These are phyloP conservation scores for Knufia petricola DNA, from an alignment of 2,329 filamentous ascomycete genomes.

Conservation along the genomic window DNA sequence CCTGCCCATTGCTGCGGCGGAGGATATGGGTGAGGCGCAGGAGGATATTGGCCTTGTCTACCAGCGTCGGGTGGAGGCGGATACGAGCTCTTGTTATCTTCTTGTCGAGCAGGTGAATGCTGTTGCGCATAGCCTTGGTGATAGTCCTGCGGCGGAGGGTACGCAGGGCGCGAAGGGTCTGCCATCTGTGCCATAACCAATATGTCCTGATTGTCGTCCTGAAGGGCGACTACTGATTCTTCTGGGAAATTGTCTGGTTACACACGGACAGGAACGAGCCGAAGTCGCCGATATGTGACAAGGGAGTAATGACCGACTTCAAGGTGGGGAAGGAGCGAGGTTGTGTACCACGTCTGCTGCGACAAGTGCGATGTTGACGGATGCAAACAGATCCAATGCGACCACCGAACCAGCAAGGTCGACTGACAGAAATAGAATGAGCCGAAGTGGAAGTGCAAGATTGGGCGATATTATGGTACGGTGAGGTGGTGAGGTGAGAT, in stretches of 20 bases:
- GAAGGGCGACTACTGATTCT: slow-evolving; percentile 9
- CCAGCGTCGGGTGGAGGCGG: slow-evolving; percentile 29
- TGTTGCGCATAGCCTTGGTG: slow-evolving; percentile 19
- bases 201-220: slow-evolving; percentile 12
- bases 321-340: slow-evolving; percentile 7
- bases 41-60: slow-evolving; percentile 39
- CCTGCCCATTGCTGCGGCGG: slow-evolving; percentile 27
- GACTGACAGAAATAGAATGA: not conserved
- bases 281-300: slow-evolving; percentile 18
- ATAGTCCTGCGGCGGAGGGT: slow-evolving; percentile 19
- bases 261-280: slow-evolving; percentile 19
- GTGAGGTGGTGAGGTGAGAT: slow-evolving; percentile 3
- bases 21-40: slow-evolving; percentile 26
- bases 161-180: slow-evolving; percentile 18
- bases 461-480: not conserved
- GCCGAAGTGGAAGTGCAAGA: slow-evolving; percentile 2
- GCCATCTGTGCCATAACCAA: slow-evolving; percentile 23
- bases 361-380: slow-evolving; percentile 9
- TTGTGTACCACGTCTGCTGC: slow-evolving; percentile 5
- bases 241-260: slow-evolving; percentile 10
- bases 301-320: slow-evolving; percentile 17
- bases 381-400: slow-evolving; percentile 9
- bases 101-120: slow-evolving; percentile 17
- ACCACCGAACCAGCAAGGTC: slow-evolving; percentile 9
- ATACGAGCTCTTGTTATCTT: slow-evolving; percentile 19